phyloP scores from a whole-genome alignment of 129 eudicot species.

The Arctium minus region DNA sequence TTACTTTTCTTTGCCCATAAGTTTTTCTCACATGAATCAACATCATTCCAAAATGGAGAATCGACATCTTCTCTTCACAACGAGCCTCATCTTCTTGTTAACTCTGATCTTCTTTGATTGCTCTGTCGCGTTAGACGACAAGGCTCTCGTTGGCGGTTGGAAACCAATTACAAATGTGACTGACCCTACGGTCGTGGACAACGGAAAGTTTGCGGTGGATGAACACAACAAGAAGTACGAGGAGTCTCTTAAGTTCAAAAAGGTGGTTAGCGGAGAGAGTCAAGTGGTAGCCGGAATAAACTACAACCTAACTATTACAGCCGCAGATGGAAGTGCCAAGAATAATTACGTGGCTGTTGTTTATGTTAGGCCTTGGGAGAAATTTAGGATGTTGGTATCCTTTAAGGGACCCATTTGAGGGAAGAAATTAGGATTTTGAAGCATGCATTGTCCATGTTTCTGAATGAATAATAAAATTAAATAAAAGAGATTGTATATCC shows the following conservation, averaged over 20 bases:
- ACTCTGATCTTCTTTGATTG: neutral
- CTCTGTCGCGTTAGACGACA: neutral
- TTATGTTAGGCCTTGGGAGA: conserved; percentile 16
- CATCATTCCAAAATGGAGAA: conserved; percentile 4
- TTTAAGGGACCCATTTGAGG: conserved; percentile 27
- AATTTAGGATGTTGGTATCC: conserved; percentile 10
- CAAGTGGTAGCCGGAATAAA: conserved; percentile 27
- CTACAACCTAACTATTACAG: conserved; percentile 19
- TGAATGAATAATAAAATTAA: no score
- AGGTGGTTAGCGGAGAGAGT: conserved; percentile 17
- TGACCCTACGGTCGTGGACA: conserved; percentile 10
- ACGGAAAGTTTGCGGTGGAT: conserved; percentile 19
- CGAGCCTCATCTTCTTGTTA: neutral
- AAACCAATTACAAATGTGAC: conserved; percentile 11
- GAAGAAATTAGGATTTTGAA: no score
- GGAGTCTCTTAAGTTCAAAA: neutral
- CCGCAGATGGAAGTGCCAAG: neutral
- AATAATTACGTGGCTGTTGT: conserved; percentile 22
- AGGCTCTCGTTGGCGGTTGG: conserved; percentile 7
- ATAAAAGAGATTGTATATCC: no score
- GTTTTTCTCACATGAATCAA: no score
- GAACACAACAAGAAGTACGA: conserved; percentile 16
- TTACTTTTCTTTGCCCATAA: no score
- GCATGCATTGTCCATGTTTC: no score
- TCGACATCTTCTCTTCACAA: neutral